Evolutionary conservation across 1,284 basidiomycete species (phyloP).

Genomic region (Marasmius sp.): DNA sequence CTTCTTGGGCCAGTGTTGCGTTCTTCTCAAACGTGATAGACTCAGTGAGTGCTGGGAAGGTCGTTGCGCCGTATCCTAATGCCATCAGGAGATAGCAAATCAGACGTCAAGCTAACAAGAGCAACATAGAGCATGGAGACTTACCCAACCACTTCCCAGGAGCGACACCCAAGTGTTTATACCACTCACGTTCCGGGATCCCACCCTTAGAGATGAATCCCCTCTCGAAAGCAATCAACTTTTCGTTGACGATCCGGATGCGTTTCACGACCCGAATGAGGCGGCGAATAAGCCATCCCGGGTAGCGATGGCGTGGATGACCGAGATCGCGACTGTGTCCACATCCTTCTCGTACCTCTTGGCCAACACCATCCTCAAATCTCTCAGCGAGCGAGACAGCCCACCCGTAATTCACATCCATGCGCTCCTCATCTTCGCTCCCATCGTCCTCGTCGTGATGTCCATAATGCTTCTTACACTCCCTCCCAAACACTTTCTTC

Average conservation of each 20-base stretch:
- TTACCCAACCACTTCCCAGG: slow-evolving; percentile 87
- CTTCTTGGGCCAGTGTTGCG: slow-evolving; percentile 40
- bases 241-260: slow-evolving; percentile 69
- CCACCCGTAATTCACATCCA: slow-evolving; percentile 1
- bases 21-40: slow-evolving; percentile 54
- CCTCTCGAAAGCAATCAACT: slow-evolving; percentile 75
- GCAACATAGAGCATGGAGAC: slow-evolving; percentile 20
- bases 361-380: background rate
- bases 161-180: slow-evolving; percentile 79
- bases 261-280: slow-evolving; percentile 63
- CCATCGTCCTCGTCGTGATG: slow-evolving; percentile 10
- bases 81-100: background rate
- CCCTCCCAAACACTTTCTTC: slow-evolving; percentile 24
- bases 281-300: slow-evolving; percentile 24
- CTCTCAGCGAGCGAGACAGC: background rate
- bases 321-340: background rate
- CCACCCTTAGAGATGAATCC: slow-evolving; percentile 85
- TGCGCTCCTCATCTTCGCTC: slow-evolving; percentile 20
- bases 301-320: background rate
- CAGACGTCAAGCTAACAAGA: background rate
- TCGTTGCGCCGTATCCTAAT: slow-evolving; percentile 61
- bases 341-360: background rate
- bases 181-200: slow-evolving; percentile 79
- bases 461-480: slow-evolving; percentile 18
- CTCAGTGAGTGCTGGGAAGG: slow-evolving; percentile 63